Percentiles rank a stretch among this genome's conserved stretches.
Conservation (phyloP, 176 grass and related monocot species). For the Thinopyrum elongatum region DNA sequence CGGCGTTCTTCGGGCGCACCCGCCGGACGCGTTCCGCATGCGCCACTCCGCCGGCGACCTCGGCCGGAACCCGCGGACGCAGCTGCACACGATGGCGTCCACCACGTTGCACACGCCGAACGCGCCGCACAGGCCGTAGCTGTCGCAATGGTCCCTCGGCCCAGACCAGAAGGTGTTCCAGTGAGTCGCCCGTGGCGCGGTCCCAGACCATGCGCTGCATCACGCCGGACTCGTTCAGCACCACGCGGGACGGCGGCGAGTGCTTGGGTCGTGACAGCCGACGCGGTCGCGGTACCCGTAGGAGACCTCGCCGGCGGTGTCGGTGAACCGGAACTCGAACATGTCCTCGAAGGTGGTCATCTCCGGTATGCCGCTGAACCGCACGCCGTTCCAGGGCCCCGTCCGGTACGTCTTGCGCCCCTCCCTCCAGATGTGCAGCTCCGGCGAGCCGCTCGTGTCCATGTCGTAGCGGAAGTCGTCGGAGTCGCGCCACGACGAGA, state of each 20-base stretch:
- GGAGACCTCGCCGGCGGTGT: constrained; percentile 19
- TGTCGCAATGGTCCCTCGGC: constrained; percentile 48
- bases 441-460: constrained; percentile 45
- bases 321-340: constrained; percentile 42
- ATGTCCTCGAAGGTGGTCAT: constrained; percentile 45
- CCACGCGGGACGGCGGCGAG: constrained; percentile 33
- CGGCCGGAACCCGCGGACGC: too few relatives aligned
- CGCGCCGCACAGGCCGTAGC: constrained; percentile 46
- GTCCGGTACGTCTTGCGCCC: constrained; percentile 37
- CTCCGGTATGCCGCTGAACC: constrained; percentile 56
- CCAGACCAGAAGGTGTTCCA: constrained; percentile 49
- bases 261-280: too few relatives aligned
- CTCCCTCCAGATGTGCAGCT: constrained; percentile 20
- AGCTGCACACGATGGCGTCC: background rate
- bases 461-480: constrained; percentile 37
- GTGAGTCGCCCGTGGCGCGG: too few relatives aligned
- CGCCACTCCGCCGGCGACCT: too few relatives aligned
- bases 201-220: constrained; percentile 57
- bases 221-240: constrained; percentile 40
- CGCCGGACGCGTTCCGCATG: too few relatives aligned
- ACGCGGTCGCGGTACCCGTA: constrained; percentile 32
- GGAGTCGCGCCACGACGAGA: constrained; percentile 47
- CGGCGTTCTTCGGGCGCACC: too few relatives aligned
- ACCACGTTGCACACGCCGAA: constrained; percentile 42
- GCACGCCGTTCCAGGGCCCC: constrained; percentile 55